phyloP scores from a whole-genome alignment of 306 rosid species.

The Acacia melanoxylon region DNA sequence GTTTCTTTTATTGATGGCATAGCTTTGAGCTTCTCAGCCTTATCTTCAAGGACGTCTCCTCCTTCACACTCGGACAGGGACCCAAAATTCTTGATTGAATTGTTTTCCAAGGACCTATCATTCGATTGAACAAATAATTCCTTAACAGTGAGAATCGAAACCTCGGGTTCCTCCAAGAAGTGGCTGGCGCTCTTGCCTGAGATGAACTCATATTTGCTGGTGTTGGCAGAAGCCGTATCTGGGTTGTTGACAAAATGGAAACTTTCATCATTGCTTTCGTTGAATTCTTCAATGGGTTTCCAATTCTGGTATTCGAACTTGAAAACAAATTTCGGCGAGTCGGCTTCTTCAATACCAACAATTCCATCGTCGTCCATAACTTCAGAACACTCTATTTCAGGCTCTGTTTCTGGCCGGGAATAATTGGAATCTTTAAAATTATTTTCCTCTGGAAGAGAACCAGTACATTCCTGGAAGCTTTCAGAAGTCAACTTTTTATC shows the following conservation, averaged over 20 bases:
- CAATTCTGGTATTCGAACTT: slow-evolving; percentile 70
- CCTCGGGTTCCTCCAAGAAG: slow-evolving; percentile 54
- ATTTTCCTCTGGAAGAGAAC: slow-evolving; percentile 18
- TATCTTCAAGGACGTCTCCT: not conserved
- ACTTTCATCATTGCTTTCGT: slow-evolving; percentile 28
- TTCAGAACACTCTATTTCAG: slow-evolving; percentile 9
- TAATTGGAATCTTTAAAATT: slow-evolving; percentile 10
- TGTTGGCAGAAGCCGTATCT: slow-evolving; percentile 24
- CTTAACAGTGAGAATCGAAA: slow-evolving; percentile 44
- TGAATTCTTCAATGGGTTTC: slow-evolving; percentile 46
- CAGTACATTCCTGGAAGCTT: slow-evolving; percentile 8
- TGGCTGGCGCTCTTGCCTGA: slow-evolving; percentile 45
- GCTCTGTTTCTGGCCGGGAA: not conserved
- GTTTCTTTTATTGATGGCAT: not conserved
- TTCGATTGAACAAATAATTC: slow-evolving; percentile 38
- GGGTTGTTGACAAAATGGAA: slow-evolving; percentile 27
- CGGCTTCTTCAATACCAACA: slow-evolving; percentile 33
- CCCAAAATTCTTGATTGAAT: not conserved
- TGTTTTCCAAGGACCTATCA: slow-evolving; percentile 10
- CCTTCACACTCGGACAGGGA: not conserved
- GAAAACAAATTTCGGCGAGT: slow-evolving; percentile 52
- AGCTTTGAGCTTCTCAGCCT: not conserved
- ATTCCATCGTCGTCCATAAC: slow-evolving; percentile 7
- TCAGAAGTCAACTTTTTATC: slow-evolving; percentile 20
- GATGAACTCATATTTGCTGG: slow-evolving; percentile 50